Evolutionary conservation across 257 asterid species (phyloP), one percentile per base, ranked within the genome.

Genomic region (Fraxinus cuspidata): DNA sequence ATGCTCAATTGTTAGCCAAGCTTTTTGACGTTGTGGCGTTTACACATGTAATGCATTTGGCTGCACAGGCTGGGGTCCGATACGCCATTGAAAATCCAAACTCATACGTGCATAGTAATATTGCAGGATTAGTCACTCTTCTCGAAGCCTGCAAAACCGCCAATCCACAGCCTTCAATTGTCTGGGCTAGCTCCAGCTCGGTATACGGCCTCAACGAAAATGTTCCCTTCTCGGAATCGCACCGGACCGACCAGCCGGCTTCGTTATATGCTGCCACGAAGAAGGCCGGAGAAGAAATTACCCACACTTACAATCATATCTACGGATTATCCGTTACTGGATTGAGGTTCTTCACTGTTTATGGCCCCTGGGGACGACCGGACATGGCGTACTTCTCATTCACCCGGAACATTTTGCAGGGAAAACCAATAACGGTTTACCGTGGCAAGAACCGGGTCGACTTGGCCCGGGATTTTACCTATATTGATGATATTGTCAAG

Each of bases 331-430:
- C 83, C 6, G 37, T 79, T 2, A 79, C 83, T 15, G 83, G 83
- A 16, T 74, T 79, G 38, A 49, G 83, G 1, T 79, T 74, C 13
- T 79, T 79, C 5, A 79, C 83, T 3, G 83, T 79, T 74, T 79
- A 79, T 0, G 83, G 83, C 7, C 83, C 83, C 2, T 79, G 83
- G 83, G 83, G 83, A n/a, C 70, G 83, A 51, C 82, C 82, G 9
- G 82, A 79, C n/a, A 79, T 79, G 82, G 82, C 82, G 13, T 79
- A 79, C 53, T 79, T 73, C 18, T 47, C 71, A 0, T 79, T 79
- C 47, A 79, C 82, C 16, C 31, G 78, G 11, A 79, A 79, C 28
- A 79, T 79, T 27, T 67, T 79, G 13, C 82, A 73, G 34, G 75
- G 82, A 8, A 79, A 79, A 29, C 75, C 82, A 0, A 79, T 79